These are phyloP conservation scores for Scenedesmus sp. DNA, from an alignment of 163 green algal species.

Conservation along the genomic window DNA sequence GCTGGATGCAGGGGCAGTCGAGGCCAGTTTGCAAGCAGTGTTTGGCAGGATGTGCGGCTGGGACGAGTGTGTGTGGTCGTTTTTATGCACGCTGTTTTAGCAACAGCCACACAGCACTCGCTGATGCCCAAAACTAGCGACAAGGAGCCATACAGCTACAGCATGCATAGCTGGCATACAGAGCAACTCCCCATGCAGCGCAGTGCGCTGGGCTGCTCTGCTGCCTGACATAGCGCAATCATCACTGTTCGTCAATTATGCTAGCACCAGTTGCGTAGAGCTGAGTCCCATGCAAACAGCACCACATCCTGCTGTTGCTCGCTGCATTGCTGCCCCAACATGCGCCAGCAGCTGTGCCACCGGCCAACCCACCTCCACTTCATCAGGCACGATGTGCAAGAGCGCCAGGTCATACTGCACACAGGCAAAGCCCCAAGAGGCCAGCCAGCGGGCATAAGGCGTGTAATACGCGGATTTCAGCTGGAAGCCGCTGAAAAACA, in stretches of 20 bases:
- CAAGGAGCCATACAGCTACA: no score
- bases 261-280: no score
- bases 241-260: no score
- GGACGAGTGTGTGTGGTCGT: not conserved
- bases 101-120: not conserved
- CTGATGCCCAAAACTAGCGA: no score
- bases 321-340: no score
- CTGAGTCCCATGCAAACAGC: no score
- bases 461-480: not conserved
- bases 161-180: not conserved
- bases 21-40: not conserved
- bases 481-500: constrained; percentile 45
- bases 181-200: not conserved
- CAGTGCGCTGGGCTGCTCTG: no score
- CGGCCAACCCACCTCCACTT: constrained; percentile 15
- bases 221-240: no score
- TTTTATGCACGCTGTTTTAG: not conserved
- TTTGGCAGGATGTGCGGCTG: not conserved
- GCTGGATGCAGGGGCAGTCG: not conserved
- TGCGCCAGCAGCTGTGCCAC: no score
- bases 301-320: no score
- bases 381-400: constrained; percentile 13
- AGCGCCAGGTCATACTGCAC: constrained; percentile 44
- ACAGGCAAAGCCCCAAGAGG: constrained; percentile 41
- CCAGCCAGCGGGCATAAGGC: constrained; percentile 16